Percentiles rank a stretch among this genome's conserved stretches.
phyloP scores from a whole-genome alignment of 371 early-diverging fungal species.

The Dinochytrium kinnereticum region DNA sequence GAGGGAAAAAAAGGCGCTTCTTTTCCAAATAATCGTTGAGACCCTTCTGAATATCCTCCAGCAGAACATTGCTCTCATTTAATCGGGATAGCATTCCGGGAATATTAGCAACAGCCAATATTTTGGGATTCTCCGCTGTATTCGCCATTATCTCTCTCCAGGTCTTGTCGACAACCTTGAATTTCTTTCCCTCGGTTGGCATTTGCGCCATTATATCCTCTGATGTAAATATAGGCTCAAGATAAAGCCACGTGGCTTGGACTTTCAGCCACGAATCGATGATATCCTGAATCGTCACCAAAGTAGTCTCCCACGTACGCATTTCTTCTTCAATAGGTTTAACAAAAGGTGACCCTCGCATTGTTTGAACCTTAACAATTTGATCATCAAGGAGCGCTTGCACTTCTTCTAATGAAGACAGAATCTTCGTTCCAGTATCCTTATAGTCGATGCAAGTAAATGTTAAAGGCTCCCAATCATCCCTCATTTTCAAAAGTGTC shows the following conservation, averaged over 20 bases:
- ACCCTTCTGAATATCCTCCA: constrained; percentile 65
- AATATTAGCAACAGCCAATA: constrained; percentile 47
- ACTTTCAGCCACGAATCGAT: constrained; percentile 63
- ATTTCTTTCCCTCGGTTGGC: constrained; percentile 62
- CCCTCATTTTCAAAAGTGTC: constrained; percentile 57
- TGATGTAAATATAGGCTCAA: constrained; percentile 64
- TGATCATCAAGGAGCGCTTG: constrained; percentile 63
- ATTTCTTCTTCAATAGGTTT: constrained; percentile 61
- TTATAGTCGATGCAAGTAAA: constrained; percentile 60
- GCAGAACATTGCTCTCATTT: constrained; percentile 50
- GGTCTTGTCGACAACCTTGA: constrained; percentile 56
- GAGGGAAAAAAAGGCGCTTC: constrained; percentile 61
- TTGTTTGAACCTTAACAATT: constrained; percentile 64
- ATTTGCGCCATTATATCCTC: constrained; percentile 65
- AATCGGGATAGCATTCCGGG: constrained; percentile 47
- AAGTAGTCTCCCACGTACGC: constrained; percentile 50
- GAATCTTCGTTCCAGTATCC: constrained; percentile 60
- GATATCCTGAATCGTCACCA: constrained; percentile 57
- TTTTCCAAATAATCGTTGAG: constrained; percentile 63
- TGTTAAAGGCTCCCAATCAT: constrained; percentile 57
- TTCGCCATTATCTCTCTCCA: constrained; percentile 58
- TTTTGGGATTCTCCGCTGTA: constrained; percentile 51
- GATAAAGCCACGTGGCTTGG: constrained; percentile 63
- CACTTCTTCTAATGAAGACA: constrained; percentile 58
- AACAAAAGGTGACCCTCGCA: constrained; percentile 60